Evolutionary conservation across 352 stramenopile species (phyloP).

Genomic region (Thraustotheca clavata): DNA sequence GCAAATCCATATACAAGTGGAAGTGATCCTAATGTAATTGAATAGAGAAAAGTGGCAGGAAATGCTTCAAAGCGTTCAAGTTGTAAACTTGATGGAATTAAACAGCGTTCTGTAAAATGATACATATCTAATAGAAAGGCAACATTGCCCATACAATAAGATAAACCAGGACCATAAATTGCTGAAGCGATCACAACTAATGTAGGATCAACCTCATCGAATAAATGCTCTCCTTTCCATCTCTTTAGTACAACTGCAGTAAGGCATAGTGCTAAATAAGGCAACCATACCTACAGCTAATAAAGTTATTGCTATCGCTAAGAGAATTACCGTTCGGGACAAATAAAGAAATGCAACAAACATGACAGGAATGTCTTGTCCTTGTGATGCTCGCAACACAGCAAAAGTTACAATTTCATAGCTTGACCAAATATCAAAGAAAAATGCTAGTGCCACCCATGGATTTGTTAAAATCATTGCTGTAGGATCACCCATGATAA

Average conservation of each 20-base stretch:
- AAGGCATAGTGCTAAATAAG: neutral
- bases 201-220: neutral
- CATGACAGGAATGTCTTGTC: neutral
- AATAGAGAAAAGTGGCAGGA: neutral
- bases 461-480: neutral
- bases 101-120: neutral
- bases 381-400: neutral
- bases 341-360: slow-evolving; percentile 2
- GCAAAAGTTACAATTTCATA: neutral
- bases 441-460: neutral
- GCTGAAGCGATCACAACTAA: neutral
- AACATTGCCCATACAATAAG: slow-evolving; percentile 4
- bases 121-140: neutral
- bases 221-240: neutral
- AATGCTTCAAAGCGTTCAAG: neutral
- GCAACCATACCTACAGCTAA: slow-evolving; percentile 1
- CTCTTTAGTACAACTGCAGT: neutral
- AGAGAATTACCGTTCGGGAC: neutral
- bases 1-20: neutral
- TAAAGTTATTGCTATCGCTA: too few relatives aligned
- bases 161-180: neutral
- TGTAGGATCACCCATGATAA: neutral
- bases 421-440: neutral
- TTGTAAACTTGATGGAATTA: neutral
- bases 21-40: neutral